A percentile compares a stretch with the other conserved stretches of the same genome.
Conservation (phyloP, 2,329 filamentous ascomycete genomes). For the Zymoseptoria pseudotritici region DNA sequence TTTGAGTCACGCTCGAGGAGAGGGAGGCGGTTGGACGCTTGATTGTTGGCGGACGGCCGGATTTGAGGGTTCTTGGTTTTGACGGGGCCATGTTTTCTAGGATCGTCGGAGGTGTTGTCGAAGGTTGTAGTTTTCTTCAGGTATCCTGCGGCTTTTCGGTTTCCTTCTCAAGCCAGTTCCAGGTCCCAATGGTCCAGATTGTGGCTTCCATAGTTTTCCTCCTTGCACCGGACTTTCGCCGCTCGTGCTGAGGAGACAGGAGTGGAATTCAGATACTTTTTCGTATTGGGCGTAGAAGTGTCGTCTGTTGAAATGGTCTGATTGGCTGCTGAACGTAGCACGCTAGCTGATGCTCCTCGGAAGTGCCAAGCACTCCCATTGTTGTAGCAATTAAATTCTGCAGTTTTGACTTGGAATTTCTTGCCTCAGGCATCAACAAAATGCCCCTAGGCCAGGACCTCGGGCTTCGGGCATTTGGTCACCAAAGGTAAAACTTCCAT, state of each 20-base stretch:
- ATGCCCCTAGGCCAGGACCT: too few relatives aligned
- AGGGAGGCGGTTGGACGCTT: slow-evolving; percentile 34
- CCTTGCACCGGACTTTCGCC: background rate
- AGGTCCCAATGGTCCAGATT: background rate
- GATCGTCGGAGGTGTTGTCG: background rate
- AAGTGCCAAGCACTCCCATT: too few relatives aligned
- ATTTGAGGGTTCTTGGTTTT: slow-evolving; percentile 8
- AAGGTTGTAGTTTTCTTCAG: background rate
- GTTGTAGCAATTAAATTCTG: too few relatives aligned
- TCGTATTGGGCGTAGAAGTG: too few relatives aligned
- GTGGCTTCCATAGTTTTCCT: background rate
- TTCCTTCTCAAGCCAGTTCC: background rate
- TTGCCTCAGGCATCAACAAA: too few relatives aligned
- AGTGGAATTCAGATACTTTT: background rate
- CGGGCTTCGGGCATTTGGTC: too few relatives aligned
- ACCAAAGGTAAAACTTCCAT: background rate
- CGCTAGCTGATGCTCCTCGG: too few relatives aligned
- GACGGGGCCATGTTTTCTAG: background rate
- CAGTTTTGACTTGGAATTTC: too few relatives aligned
- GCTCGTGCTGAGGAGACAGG: background rate
- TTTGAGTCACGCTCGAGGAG: slow-evolving; percentile 51
- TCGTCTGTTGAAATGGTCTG: too few relatives aligned
- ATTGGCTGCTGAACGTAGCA: too few relatives aligned
- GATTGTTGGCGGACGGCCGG: slow-evolving; percentile 39
- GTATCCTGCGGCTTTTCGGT: background rate